Evolutionary conservation across 2,329 filamentous ascomycete species (phyloP), one percentile per base, ranked within the genome.

Genomic region (Pseudogymnoascus sp.): DNA sequence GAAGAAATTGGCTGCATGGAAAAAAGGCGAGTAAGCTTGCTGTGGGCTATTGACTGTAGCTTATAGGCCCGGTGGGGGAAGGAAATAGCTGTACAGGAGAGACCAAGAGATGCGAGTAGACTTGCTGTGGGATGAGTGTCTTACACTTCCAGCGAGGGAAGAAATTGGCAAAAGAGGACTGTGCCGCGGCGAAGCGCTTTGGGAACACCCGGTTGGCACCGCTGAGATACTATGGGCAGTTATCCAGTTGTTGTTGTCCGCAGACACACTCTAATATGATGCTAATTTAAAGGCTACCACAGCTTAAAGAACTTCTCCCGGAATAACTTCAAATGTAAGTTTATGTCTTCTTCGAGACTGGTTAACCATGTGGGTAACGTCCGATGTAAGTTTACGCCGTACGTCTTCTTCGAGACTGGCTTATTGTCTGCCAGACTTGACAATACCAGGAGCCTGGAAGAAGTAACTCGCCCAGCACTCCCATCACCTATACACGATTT

Each of bases 401-500:
- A n/a, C n/a, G 37, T 33, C 44, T 26, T 50, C 19, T 26, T 50
- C 19, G 13, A 50, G 44, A 29, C 21, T n/a, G 44, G 44, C 44
- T 50, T 11, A 42, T 19, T 10, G 16, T 8, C 1, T 19, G 8
- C 7, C 8, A 33, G 31, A 11, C 31, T 33, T 33, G 31, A 33
- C 5, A 33, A 33, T 33, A 33, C 31, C 31, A 33, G 1, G 7
- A 10, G 31, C 31, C 31, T 8, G 2, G 8, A 7, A 33, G 26
- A 6, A 38, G 13, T 38, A 13, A 35, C 33, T 35, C 33, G 33
- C 33, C 44, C 44, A 24, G 3, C 26, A 11, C 11, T 13, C 11
- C 13, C 13, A 7, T 72, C 68, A 76, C 38, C 74, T 68, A 66
- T 76, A 74, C 14, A 76, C 68, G 64, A 76, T 73, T 59, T 74